Base-by-base conservation (phyloP, 2,329 filamentous ascomycete genomes). In the Thelonectria discophora region DNA sequence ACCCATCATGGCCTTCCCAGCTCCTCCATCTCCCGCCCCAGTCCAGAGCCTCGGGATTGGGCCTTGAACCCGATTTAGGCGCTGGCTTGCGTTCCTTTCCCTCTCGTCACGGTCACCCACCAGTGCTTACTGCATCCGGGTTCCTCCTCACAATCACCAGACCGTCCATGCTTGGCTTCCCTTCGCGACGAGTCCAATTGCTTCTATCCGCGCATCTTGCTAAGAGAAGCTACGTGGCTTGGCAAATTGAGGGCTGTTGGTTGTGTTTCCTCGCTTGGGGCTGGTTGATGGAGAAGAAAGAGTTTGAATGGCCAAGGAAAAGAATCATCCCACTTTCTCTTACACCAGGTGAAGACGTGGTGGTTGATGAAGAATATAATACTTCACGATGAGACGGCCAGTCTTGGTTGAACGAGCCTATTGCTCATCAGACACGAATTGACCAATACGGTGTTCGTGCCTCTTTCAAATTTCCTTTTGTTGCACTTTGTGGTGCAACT, bases 31-130 rank as follows among this genome's bases (percentile, higher is more conserved):
- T 30, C 27, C 50, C 50, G 55, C 54, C 51, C 51, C 55, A 42
- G 39, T n/a, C 32, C 60, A 60, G 49, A 42, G 49, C 59, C 55
- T 46, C 30, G 51, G 58, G 58, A 60, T 58, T 49, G 54, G 60
- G 56, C 57, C 65, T 69, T 68, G 56, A 54, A 58, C 64, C 55
- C 32, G 65, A 62, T 62, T 48, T 72, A 72, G 58, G 70, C 70
- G 70, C 70, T 72, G 67, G 37, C 65, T 62, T 58, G 60, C 58
- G 43, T 53, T 42, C 61, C 39, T 60, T 62, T 66, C 69, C 69
- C 69, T 69, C 63, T 65, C 64, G 55, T 57, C 51, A 59, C 48
- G 55, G 27, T 52, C 48, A 42, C 54, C 21, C 21, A 24, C 21
- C 47, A 13, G 34, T 37, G 34, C 34, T 50, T 58, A 62, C 69